Evolutionary conservation across 23 red algal genomes (phyloP), one percentile per base, ranked within the genome.

Genomic region (Gracilariopsis chorda): DNA sequence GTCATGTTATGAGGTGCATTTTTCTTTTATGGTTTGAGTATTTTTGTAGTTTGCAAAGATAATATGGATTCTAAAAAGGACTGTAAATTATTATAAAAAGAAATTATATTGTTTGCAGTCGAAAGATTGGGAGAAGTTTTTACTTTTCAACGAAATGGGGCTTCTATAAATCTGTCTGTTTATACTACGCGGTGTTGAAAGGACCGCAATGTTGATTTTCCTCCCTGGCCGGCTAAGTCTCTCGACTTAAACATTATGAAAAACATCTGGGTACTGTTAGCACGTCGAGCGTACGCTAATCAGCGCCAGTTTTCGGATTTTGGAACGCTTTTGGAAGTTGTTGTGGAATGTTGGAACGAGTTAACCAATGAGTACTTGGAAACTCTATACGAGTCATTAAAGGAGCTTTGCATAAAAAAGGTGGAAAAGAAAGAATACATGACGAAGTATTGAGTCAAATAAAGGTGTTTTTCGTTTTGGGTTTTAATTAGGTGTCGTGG

Each of bases 91-190:
- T 35, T 75, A 37, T 27, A 75, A 43, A 37, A 75, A 5, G 33
- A 37, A 39, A 21, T 43, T 7, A 27, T 75, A 75, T 37, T 5
- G 4, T 75, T 75, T 75, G 25, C 42, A 25, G 19, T 10, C 40
- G 12, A 27, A n/a, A 27, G 42, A 12, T 39, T 37, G 32, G 21
- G 21, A 36, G 21, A 0, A 40, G 28, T 1, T 25, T 27, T 7
- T 76, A 39, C 2, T 80, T 80, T 52, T 58, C 76, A 80, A 34
- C 76, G 55, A 56, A 47, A 80, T 59, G 55, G 25, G 12, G 1
- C 76, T n/a, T 28, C 76, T 9, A 80, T 80, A 42, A 40, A 80
- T 29, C 48, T 47, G 21, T 45, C 75, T 5, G 8, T 4, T 7
- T 13, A 9, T 51, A 80, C 75, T 7, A 7, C 28, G 46, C 3